These are phyloP conservation scores for Colletotrichum lentis DNA, from an alignment of 2,329 filamentous ascomycete genomes.

Conservation along the genomic window DNA sequence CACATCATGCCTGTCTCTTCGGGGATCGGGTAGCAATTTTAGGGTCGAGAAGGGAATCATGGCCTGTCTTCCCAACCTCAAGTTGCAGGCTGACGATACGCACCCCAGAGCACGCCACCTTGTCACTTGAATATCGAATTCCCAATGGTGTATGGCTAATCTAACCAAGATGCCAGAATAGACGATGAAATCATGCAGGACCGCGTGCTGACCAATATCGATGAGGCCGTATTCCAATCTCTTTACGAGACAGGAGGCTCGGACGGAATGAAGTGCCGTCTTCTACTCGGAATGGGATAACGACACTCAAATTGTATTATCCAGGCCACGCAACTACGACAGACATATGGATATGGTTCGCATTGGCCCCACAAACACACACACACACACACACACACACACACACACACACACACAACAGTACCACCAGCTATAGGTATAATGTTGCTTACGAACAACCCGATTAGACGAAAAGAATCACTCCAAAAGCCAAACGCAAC, in stretches of 20 bases:
- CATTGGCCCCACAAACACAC: conserved; percentile 7
- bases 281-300: not conserved
- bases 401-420: not conserved
- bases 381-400: too few species aligned
- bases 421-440: not conserved
- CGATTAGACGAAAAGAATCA: not conserved
- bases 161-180: too few species aligned
- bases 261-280: too few species aligned
- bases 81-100: too few species aligned
- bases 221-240: not conserved
- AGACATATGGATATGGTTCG: not conserved
- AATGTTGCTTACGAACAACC: not conserved
- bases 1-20: not conserved
- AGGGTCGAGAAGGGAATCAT: not conserved
- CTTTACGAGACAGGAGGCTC: too few species aligned
- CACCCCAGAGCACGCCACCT: not conserved
- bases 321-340: too few species aligned
- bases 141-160: not conserved
- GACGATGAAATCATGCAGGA: not conserved
- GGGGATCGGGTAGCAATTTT: too few species aligned
- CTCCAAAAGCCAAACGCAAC: not conserved
- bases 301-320: not conserved
- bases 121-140: too few species aligned
- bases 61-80: not conserved
- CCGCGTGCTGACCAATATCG: not conserved